phyloP scores from a whole-genome alignment of 2,329 filamentous ascomycete genomes.

The Colletotrichum paranaense region DNA sequence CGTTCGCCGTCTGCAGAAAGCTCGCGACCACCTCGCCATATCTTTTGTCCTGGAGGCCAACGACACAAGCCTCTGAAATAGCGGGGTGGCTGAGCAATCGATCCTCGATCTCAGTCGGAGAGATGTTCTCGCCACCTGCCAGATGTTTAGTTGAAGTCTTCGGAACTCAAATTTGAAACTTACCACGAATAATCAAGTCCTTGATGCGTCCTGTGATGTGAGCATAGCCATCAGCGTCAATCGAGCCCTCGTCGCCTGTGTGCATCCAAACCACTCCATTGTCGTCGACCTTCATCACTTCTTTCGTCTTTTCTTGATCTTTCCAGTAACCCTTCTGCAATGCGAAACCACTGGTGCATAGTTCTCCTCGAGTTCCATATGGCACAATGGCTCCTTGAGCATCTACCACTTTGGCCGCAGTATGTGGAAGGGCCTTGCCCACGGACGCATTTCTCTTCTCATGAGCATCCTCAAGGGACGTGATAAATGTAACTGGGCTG shows the following conservation, averaged over 20 bases:
- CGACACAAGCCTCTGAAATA: too few species aligned
- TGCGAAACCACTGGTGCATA: conserved; percentile 72
- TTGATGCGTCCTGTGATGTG: conserved; percentile 76
- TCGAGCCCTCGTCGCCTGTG: conserved; percentile 65
- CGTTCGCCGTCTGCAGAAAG: too few species aligned
- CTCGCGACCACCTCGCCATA: too few species aligned
- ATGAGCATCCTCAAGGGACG: conserved; percentile 72
- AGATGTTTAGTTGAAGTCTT: too few species aligned
- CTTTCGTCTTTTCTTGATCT: conserved; percentile 51
- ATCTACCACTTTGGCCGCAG: conserved; percentile 71
- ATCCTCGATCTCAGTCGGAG: too few species aligned
- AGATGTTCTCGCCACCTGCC: too few species aligned
- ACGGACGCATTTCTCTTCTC: conserved; percentile 73
- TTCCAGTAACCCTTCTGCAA: conserved; percentile 73
- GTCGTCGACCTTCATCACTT: conserved; percentile 42
- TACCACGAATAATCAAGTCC: conserved; percentile 50
- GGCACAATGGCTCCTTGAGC: conserved; percentile 63
- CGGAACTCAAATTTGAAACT: not conserved
- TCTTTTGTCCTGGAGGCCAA: too few species aligned
- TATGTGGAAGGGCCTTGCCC: conserved; percentile 70
- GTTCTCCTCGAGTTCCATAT: conserved; percentile 68
- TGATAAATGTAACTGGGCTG: conserved; percentile 69
- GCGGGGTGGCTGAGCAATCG: too few species aligned
- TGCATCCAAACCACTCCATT: conserved; percentile 64
- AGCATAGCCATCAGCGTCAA: conserved; percentile 55